These are phyloP conservation scores for Aureoboletus auriporus DNA, from an alignment of 768 basidiomycete species.

Conservation along the genomic window DNA sequence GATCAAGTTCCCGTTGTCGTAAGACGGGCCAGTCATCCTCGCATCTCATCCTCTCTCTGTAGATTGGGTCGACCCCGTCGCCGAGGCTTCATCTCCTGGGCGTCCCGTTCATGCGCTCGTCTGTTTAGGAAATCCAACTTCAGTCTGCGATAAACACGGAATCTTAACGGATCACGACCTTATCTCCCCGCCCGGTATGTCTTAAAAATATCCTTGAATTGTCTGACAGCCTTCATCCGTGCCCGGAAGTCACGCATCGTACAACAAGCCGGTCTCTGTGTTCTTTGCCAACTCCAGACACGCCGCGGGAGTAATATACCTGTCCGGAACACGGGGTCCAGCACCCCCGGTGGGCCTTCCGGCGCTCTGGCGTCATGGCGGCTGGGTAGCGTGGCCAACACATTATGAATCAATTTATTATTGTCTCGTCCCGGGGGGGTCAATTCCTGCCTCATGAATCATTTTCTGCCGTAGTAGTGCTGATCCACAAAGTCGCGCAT, in stretches of 20 bases:
- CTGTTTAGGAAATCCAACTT: conserved; percentile 6
- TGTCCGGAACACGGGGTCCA: conserved; percentile 10
- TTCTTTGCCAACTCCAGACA: conserved; percentile 18
- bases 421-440: conserved; percentile 2
- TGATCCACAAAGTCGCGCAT: background rate
- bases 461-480: background rate
- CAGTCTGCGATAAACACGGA: background rate
- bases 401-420: background rate
- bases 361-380: background rate
- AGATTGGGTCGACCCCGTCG: conserved; percentile 15
- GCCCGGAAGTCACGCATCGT: conserved; percentile 16
- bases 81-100: conserved; percentile 5
- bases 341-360: conserved; percentile 3
- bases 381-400: background rate
- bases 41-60: conserved; percentile 7
- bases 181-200: conserved; percentile 24
- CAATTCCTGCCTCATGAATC: background rate
- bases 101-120: background rate
- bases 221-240: conserved; percentile 13
- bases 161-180: conserved; percentile 31
- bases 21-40: background rate
- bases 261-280: conserved; percentile 2
- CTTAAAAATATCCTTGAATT: conserved; percentile 3
- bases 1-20: conserved; percentile 8
- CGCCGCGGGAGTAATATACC: conserved; percentile 26